A percentile compares a stretch with the other conserved stretches of the same genome.
Conservation (phyloP, 2,329 filamentous ascomycete genomes). For the Sporothrix curviconia region DNA sequence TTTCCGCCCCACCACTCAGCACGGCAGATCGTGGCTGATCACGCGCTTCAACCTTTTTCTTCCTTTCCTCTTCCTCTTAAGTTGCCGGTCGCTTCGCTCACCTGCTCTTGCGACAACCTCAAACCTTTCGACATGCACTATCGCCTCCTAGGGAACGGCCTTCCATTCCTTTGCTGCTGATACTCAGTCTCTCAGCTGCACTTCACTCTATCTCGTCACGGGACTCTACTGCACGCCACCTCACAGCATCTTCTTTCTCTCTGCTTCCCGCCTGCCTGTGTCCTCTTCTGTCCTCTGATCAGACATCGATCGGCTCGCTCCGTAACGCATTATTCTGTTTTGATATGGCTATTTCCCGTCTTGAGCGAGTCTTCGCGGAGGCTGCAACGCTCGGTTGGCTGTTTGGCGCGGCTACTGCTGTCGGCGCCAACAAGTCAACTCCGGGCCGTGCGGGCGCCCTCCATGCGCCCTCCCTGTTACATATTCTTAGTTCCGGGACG, state of each 20-base stretch:
- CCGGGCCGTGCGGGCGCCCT: constrained; percentile 40
- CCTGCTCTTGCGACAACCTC: background rate
- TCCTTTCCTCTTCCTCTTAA: constrained; percentile 4
- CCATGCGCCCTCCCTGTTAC: constrained; percentile 55
- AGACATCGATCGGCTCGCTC: background rate
- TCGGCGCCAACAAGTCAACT: constrained; percentile 32
- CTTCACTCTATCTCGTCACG: background rate
- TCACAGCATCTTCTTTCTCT: background rate
- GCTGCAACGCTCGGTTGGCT: constrained; percentile 17
- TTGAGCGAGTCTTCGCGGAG: constrained; percentile 19
- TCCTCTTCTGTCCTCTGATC: background rate
- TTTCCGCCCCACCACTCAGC: no score
- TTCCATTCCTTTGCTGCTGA: background rate
- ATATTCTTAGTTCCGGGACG: constrained; percentile 55
- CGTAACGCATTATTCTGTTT: constrained; percentile 14
- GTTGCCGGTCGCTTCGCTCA: no score
- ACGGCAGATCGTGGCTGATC: no score
- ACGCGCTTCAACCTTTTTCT: no score
- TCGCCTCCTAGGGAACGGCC: background rate
- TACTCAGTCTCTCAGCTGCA: background rate
- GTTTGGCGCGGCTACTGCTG: constrained; percentile 29
- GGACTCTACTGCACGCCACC: background rate
- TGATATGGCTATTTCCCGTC: constrained; percentile 16
- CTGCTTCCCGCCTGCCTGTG: background rate
- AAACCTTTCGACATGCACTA: constrained; percentile 7